Conservation (phyloP, 2,329 filamentous ascomycete genomes). For the Pyrenophora teres region DNA sequence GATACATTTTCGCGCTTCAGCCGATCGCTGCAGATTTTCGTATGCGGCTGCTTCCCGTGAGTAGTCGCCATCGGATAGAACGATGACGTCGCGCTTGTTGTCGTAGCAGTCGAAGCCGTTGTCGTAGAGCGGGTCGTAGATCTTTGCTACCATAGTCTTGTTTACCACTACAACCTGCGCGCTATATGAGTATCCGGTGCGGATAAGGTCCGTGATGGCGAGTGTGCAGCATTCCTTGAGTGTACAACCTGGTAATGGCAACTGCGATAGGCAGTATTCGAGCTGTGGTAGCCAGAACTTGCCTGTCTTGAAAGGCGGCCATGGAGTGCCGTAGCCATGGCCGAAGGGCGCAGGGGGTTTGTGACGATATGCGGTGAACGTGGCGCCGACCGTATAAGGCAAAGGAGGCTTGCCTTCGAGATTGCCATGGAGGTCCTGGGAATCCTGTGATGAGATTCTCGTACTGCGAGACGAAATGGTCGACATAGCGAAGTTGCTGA, state of each 20-base stretch:
- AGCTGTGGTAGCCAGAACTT: slow-evolving; percentile 1
- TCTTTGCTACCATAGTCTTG: slow-evolving; percentile 6
- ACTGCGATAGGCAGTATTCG: slow-evolving; percentile 3
- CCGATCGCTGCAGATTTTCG: neutral
- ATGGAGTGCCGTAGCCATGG: neutral
- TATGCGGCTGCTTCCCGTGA: slow-evolving; percentile 6
- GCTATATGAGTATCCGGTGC: neutral
- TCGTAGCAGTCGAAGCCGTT: neutral
- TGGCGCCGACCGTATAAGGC: slow-evolving; percentile 3
- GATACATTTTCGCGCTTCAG: neutral
- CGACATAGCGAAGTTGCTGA: neutral
- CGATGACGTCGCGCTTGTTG: slow-evolving; percentile 4
- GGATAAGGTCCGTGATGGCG: slow-evolving; percentile 1
- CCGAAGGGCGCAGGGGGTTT: slow-evolving; percentile 7
- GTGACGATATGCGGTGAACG: slow-evolving; percentile 3
- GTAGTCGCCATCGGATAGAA: slow-evolving; percentile 8
- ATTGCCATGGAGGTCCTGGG: neutral
- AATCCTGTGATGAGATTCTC: neutral
- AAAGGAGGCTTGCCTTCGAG: neutral
- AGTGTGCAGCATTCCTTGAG: neutral
- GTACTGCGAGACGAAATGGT: neutral
- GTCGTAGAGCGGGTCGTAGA: slow-evolving; percentile 14
- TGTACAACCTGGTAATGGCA: neutral
- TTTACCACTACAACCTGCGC: slow-evolving; percentile 9
- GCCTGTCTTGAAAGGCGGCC: neutral